Base-by-base conservation (phyloP, 495 filamentous ascomycete genomes). In the Sordaria brevicollis region DNA sequence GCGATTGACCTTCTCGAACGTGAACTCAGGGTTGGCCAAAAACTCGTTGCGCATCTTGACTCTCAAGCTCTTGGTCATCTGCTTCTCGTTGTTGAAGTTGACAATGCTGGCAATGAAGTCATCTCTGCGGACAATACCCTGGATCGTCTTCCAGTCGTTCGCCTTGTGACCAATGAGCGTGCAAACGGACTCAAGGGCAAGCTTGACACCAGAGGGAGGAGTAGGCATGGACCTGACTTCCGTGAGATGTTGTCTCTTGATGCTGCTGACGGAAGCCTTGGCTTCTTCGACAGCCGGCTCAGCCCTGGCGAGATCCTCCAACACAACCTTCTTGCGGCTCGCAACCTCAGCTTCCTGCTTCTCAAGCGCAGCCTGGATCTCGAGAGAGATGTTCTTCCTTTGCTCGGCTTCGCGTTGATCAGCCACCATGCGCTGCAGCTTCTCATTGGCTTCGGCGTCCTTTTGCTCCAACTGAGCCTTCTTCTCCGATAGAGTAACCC, bases 81-180 rank as follows among this genome's bases (percentile, higher is more conserved):
- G 91, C 74, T 81, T 89, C 83, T 97, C 93, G 75, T 97, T 99
- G 83, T 98, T 91, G 78, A 97, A 99, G 76, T 92, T 93, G 78
- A 98, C 91, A 76, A 99, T 98, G 81, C 92, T 97, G 33, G 93
- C 92, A 82, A 99, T 97, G 81, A 99, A 99, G 74, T 97, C 93
- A 77, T 98, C 95, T 34, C 88, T 87, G 70, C 95, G 90, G 35
- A 98, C 87, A 70, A 98, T 90, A 54, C 85, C 90, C 79, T 93
- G 91, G 66, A 98, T 93, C 41, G 87, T 88, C 81, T 92, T 94
- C 95, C 95, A 99, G 74, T 89, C 91, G 70, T 88, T 88, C 69
- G 92, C 89, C 80, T 91, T 96, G 80, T 98, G 93, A 15, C 94
- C 94, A 65, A 99, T 87, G 39, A 98, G 81, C 3, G 92, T 94